Evolutionary conservation across 2,329 filamentous ascomycete genomes (phyloP).

Genomic region (Aspergillus tubingensis): DNA sequence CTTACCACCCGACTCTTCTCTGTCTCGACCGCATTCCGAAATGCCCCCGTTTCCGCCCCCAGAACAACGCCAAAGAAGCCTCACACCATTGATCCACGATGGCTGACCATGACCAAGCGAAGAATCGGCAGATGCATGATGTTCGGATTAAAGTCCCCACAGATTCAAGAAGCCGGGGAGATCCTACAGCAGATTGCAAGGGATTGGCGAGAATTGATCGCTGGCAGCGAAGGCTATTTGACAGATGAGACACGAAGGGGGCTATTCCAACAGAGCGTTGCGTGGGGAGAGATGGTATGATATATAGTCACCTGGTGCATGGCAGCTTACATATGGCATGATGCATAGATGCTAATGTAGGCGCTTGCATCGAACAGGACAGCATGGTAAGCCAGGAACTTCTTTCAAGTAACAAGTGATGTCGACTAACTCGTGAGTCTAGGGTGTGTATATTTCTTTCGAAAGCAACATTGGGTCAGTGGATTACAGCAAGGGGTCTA

Average conservation of each 20-base stretch:
- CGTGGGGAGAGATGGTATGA: constrained; percentile 81
- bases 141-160: constrained; percentile 65
- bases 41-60: constrained; percentile 17
- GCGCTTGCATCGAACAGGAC: constrained; percentile 37
- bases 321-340: neutral
- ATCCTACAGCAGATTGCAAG: constrained; percentile 62
- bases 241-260: constrained; percentile 63
- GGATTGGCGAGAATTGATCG: constrained; percentile 72
- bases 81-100: constrained; percentile 55
- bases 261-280: constrained; percentile 66
- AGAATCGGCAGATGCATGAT: constrained; percentile 73
- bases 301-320: neutral
- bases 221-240: constrained; percentile 74
- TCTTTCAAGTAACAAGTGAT: neutral
- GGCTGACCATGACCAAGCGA: constrained; percentile 68
- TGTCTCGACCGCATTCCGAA: constrained; percentile 19
- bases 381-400: constrained; percentile 44
- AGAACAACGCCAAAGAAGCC: constrained; percentile 22
- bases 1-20: constrained; percentile 23
- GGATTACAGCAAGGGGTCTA: neutral
- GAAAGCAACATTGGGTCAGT: no score
- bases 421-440: constrained; percentile 1
- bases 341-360: constrained; percentile 21
- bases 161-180: constrained; percentile 59
- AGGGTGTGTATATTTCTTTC: constrained; percentile 26